Base-by-base conservation (phyloP, 176 grass and related monocot species). In the Saccharum officinarum region DNA sequence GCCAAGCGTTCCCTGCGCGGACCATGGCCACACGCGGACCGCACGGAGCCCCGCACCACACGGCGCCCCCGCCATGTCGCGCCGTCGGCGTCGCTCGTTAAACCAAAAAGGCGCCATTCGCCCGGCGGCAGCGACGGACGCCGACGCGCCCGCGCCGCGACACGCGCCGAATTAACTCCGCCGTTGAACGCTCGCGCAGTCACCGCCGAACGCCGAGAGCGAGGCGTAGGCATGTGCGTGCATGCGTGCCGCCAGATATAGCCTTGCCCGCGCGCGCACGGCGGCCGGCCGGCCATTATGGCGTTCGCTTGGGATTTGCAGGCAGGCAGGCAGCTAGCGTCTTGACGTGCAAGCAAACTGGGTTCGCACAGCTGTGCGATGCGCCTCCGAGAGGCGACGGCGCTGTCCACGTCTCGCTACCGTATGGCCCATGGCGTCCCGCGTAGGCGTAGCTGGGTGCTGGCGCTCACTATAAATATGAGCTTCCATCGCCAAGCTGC, bases 361-460 rank as follows among this genome's bases (percentile, higher is more conserved):
- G 67, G 9, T 2, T 57, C 75, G 81, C 17, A 74, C 87, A 88
- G 67, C 0, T 84, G 87, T 88, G 81, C 46, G 75, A 41, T 33
- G 42, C 37, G 60, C 30, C 47, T 34, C 75, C 9, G 61, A 8
- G 79, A 36, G 47, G 71, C 84, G 40, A 40, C 28, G 52, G 3
- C 13, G 71, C 20, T 37, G 80, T 59, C 72, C 42, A 60, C 86
- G 75, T 31, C 67, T 38, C 28, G 28, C 30, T 14, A 28, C 49
- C 83, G 69, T 85, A 16, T 40, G 20, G 71, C 13, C 71, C 69
- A 60, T 62, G 83, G 81, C 75, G 62, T 42, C 70, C 22, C 41
- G 38, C 39, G 20, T 41, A 36, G 34, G 1, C 11, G 44, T 45
- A 45, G 54, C 68, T 33, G 34, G 17, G 20, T 6, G 38, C 69